Evolutionary conservation across 2,329 filamentous ascomycete species (phyloP).

Genomic region (Xylaria sp.): DNA sequence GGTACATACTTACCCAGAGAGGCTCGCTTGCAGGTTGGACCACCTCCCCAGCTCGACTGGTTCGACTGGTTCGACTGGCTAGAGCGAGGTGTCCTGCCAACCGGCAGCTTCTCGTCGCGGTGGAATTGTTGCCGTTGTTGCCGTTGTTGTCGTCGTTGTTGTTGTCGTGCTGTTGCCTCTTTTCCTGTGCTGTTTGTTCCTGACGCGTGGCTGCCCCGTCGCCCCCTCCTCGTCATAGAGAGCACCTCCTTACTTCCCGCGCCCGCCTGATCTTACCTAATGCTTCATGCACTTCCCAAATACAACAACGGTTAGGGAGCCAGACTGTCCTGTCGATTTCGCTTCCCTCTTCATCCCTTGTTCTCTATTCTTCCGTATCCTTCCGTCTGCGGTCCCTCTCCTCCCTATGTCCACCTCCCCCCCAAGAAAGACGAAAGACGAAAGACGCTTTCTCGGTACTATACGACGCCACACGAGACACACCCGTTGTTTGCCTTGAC

Average conservation of each 20-base stretch:
- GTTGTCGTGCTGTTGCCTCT: background rate
- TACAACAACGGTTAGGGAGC: too few species aligned
- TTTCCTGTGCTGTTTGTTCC: background rate
- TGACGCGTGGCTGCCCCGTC: background rate
- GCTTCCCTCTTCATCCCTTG: background rate
- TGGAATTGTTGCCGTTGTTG: background rate
- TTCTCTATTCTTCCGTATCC: background rate
- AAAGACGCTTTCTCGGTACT: constrained; percentile 1
- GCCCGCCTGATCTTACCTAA: too few species aligned
- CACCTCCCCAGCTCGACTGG: too few species aligned
- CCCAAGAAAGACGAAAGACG: constrained; percentile 1
- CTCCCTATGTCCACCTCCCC: background rate
- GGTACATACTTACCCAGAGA: too few species aligned
- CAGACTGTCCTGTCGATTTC: too few species aligned
- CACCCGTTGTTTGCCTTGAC: constrained; percentile 7
- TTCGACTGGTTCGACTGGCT: too few species aligned
- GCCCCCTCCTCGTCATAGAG: background rate
- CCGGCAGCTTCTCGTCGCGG: background rate
- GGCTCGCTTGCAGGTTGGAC: background rate
- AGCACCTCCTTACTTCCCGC: background rate
- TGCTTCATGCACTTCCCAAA: background rate
- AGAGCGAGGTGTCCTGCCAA: too few species aligned
- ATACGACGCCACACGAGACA: background rate
- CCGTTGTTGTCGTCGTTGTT: background rate
- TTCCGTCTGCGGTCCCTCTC: background rate